Evolutionary conservation across 768 basidiomycete species (phyloP).

Genomic region (Kwoniella sp.): DNA sequence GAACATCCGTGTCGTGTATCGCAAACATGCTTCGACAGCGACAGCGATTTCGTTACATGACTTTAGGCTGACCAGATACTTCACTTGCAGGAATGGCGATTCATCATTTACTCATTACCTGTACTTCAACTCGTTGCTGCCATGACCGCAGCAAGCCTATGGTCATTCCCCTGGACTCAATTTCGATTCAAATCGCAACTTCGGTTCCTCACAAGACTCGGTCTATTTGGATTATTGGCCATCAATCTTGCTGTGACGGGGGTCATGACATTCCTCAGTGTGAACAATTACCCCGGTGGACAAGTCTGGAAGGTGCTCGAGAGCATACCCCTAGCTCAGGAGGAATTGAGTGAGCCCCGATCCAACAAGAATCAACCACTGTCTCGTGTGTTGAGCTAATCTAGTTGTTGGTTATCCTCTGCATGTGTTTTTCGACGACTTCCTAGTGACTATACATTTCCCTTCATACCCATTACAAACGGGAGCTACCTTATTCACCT

Average conservation of each 20-base stretch:
- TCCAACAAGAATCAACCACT: too few relatives aligned
- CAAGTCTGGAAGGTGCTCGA: conserved; percentile 69
- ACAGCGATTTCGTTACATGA: too few relatives aligned
- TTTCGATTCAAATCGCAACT: conserved; percentile 44
- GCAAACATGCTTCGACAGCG: too few relatives aligned
- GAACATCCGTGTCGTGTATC: too few relatives aligned
- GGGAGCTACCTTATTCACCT: conserved; percentile 84
- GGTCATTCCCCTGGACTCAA: conserved; percentile 53
- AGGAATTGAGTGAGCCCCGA: conserved; percentile 20
- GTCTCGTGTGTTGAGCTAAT: too few relatives aligned
- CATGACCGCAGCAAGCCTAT: conserved; percentile 67
- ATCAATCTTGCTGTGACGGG: conserved; percentile 63
- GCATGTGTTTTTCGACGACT: background rate
- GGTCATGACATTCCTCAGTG: conserved; percentile 65
- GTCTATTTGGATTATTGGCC: conserved; percentile 60
- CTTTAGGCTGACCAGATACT: too few relatives aligned
- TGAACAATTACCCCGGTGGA: conserved; percentile 87
- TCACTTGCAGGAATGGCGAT: conserved; percentile 77
- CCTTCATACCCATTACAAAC: conserved; percentile 86
- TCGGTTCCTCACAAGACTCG: conserved; percentile 60
- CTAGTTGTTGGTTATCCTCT: too few relatives aligned
- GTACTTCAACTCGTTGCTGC: conserved; percentile 78
- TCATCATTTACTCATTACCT: conserved; percentile 84
- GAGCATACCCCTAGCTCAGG: conserved; percentile 29
- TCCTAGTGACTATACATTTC: conserved; percentile 62